Evolutionary conservation across 129 eudicot species (phyloP), one percentile per base, ranked within the genome.

Genomic region (Flaveria sonorensis): DNA sequence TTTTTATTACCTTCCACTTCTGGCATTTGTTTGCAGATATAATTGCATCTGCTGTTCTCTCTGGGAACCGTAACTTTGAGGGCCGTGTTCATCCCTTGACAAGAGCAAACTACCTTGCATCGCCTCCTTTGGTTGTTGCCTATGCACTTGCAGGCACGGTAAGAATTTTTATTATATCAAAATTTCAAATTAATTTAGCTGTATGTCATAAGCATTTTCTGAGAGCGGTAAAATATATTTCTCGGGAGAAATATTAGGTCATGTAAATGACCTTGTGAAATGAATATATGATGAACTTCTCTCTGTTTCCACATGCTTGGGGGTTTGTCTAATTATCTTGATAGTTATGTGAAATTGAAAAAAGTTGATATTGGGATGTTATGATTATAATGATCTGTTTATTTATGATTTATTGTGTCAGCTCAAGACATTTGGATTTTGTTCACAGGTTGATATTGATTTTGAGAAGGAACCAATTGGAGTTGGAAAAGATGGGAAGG

Each of bases 91-190:
- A 91, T 82, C 79, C 97, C 32, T 84, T 90, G 83, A 94, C 97
- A 65, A 87, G 98, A 84, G 96, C 97, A 68, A 91, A 94, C 79
- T 94, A 94, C 71, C 98, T 93, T 79, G 98, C 97, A 66, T 93
- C 97, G 4, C 98, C 98, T 69, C 97, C 98, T 56, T 79, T 93
- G 43, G 97, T 91, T 72, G 97, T 93, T 85, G 97, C 98, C 50
- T 93, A 93, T 84, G 96, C 98, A 67, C 93, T 93, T 81, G 98
- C 98, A 74, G 98, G 97, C 85, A 90, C 98, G 68, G 98, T 93
- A 87, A 69, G 88, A 19, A 18, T 36, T 64, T 64, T n/a, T 2
- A 18, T 24, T 63, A 51, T 1, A 24, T 64, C 7, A 16, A 72
- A 15, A 28, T 13, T 15, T 72, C 7, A 60, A 79, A 32, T 13